phyloP scores from a whole-genome alignment of 257 asterid species.

The Lithospermum erythrorhizon region DNA sequence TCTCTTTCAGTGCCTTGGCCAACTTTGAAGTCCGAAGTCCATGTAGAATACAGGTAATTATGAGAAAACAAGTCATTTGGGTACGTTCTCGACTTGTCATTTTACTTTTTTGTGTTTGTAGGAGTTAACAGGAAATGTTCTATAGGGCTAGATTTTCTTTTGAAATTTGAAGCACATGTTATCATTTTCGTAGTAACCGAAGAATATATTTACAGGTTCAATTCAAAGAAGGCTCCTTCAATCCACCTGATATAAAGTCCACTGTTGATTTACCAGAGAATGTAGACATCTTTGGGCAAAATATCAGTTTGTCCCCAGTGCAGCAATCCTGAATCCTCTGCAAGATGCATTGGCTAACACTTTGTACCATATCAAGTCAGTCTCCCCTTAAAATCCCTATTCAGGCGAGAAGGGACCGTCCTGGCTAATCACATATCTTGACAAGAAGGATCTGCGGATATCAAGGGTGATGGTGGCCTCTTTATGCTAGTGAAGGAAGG shows the following conservation, averaged over 20 bases:
- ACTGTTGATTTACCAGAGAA: constrained; percentile 64
- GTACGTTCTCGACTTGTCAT: too few relatives aligned
- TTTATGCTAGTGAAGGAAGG: constrained; percentile 94
- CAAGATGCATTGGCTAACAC: constrained; percentile 59
- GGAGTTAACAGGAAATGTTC: too few relatives aligned
- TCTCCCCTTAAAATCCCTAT: constrained; percentile 72
- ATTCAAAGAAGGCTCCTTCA: constrained; percentile 74
- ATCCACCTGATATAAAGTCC: constrained; percentile 89
- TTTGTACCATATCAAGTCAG: constrained; percentile 61
- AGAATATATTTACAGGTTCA: constrained; percentile 33
- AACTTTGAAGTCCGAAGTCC: constrained; percentile 75
- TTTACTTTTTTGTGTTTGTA: too few relatives aligned
- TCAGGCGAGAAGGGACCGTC: constrained; percentile 68
- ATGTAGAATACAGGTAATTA: constrained; percentile 69
- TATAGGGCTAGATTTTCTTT: background rate
- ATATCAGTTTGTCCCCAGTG: constrained; percentile 46
- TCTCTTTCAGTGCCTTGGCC: constrained; percentile 75
- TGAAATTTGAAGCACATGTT: too few relatives aligned
- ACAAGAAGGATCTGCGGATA: constrained; percentile 68
- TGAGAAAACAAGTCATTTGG: background rate
- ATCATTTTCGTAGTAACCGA: too few relatives aligned
- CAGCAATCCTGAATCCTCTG: constrained; percentile 61
- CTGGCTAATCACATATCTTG: constrained; percentile 79
- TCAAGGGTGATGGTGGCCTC: constrained; percentile 96
- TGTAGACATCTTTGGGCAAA: constrained; percentile 63